These are phyloP conservation scores for Porodaedalea pini DNA, from an alignment of 1,284 basidiomycete genomes.

Conservation along the genomic window DNA sequence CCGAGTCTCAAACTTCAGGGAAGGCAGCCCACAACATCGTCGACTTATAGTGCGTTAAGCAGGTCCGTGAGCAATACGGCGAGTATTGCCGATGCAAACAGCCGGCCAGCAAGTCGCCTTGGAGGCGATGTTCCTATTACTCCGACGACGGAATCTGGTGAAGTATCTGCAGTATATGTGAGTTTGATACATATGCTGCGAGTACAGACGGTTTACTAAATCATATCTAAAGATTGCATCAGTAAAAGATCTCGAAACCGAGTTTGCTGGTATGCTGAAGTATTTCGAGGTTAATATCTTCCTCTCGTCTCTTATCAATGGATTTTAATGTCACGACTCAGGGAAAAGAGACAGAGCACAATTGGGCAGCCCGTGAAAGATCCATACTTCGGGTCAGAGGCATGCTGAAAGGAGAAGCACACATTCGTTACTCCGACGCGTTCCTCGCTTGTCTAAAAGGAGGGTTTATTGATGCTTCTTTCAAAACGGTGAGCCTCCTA, in stretches of 20 bases:
- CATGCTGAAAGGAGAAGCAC: constrained; percentile 85
- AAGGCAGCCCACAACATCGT: constrained; percentile 41
- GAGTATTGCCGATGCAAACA: constrained; percentile 11
- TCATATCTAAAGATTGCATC: constrained; percentile 72
- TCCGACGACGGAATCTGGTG: constrained; percentile 14
- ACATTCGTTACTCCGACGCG: constrained; percentile 66
- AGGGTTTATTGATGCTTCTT: constrained; percentile 75
- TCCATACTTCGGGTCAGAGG: constrained; percentile 81
- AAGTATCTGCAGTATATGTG: constrained; percentile 15
- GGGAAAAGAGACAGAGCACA: constrained; percentile 96
- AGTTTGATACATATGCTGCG: neutral
- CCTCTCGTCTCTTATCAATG: neutral
- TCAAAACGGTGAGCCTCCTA: constrained; percentile 71
- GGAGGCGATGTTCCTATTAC: constrained; percentile 14
- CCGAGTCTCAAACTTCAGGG: constrained; percentile 63
- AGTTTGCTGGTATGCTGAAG: constrained; percentile 76
- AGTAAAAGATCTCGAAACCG: constrained; percentile 78
- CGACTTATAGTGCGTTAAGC: constrained; percentile 33
- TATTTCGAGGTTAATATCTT: constrained; percentile 65
- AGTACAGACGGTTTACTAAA: neutral
- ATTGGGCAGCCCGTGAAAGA: constrained; percentile 86
- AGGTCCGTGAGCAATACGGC: constrained; percentile 49
- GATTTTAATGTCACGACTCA: constrained; percentile 30
- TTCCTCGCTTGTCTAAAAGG: constrained; percentile 76
- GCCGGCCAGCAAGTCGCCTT: constrained; percentile 17